These are phyloP conservation scores for Lichtheimia corymbifera DNA, from an alignment of 371 early-diverging fungal species.

Conservation along the genomic window DNA sequence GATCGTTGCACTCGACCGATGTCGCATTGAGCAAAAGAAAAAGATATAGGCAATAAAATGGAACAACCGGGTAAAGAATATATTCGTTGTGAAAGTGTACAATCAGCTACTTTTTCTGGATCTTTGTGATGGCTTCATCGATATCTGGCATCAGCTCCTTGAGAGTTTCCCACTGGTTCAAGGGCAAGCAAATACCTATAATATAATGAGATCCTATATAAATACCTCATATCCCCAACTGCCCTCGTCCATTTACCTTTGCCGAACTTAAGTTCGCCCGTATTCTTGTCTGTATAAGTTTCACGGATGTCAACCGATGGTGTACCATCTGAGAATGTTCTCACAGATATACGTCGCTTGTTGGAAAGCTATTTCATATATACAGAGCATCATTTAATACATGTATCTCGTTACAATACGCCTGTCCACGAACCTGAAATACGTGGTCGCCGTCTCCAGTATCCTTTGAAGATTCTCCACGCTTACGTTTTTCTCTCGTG, in stretches of 20 bases:
- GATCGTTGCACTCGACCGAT: conserved; percentile 5
- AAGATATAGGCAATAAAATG: too few species aligned
- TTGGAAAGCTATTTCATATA: conserved; percentile 3
- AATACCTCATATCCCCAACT: neutral
- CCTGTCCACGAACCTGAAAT: neutral
- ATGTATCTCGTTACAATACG: neutral
- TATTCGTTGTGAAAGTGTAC: too few species aligned
- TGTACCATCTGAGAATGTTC: conserved; percentile 12
- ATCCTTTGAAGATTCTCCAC: neutral
- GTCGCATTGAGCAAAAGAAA: neutral
- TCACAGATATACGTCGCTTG: conserved; percentile 14
- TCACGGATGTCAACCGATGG: conserved; percentile 20
- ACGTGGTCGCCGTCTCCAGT: neutral
- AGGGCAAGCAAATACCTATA: conserved; percentile 28
- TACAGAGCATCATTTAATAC: neutral
- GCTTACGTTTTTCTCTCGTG: neutral
- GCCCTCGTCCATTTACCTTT: conserved; percentile 11
- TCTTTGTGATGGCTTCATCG: conserved; percentile 24
- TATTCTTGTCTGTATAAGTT: conserved; percentile 9
- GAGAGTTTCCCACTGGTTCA: conserved; percentile 28
- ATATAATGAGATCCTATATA: neutral
- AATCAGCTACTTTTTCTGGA: conserved; percentile 5
- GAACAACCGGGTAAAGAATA: too few species aligned
- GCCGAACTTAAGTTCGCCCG: conserved; percentile 13
- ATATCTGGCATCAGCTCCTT: conserved; percentile 26